phyloP scores from a whole-genome alignment of 2,329 filamentous ascomycete species.

The Fusarium metavorans region DNA sequence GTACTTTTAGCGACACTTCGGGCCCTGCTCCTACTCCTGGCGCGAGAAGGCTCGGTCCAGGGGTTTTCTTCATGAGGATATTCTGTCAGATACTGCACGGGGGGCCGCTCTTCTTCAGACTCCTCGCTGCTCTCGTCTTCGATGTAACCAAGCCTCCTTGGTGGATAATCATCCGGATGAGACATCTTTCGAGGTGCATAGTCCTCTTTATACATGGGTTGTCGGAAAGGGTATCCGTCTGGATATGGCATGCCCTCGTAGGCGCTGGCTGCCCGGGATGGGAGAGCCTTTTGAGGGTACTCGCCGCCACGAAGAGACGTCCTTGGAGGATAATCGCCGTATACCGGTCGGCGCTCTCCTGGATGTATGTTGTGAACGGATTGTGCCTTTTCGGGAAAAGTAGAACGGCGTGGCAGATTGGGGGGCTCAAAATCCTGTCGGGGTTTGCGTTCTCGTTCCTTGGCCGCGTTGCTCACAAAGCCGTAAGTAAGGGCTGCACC shows the following conservation, averaged over 20 bases:
- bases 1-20: conserved; percentile 33
- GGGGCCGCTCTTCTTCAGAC: conserved; percentile 26
- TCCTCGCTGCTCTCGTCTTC: conserved; percentile 46
- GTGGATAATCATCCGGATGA: conserved; percentile 37
- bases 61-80: conserved; percentile 36
- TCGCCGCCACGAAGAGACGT: conserved; percentile 16
- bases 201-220: conserved; percentile 29
- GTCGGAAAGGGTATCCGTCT: conserved; percentile 40
- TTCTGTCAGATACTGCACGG: conserved; percentile 42
- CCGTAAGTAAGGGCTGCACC: conserved; percentile 75
- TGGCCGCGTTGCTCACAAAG: conserved; percentile 65
- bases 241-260: conserved; percentile 39
- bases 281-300: conserved; percentile 35
- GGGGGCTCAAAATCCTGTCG: conserved; percentile 57
- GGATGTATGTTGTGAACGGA: conserved; percentile 39
- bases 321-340: conserved; percentile 35
- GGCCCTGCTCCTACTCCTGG: conserved; percentile 35
- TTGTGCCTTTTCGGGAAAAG: conserved; percentile 58
- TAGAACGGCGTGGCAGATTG: conserved; percentile 57
- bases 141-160: conserved; percentile 41
- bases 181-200: conserved; percentile 40
- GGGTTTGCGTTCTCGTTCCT: conserved; percentile 58
- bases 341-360: conserved; percentile 34
- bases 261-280: conserved; percentile 34
- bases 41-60: conserved; percentile 21